Base-by-base conservation (phyloP, 495 filamentous ascomycete species). In the Penicillium steckii region DNA sequence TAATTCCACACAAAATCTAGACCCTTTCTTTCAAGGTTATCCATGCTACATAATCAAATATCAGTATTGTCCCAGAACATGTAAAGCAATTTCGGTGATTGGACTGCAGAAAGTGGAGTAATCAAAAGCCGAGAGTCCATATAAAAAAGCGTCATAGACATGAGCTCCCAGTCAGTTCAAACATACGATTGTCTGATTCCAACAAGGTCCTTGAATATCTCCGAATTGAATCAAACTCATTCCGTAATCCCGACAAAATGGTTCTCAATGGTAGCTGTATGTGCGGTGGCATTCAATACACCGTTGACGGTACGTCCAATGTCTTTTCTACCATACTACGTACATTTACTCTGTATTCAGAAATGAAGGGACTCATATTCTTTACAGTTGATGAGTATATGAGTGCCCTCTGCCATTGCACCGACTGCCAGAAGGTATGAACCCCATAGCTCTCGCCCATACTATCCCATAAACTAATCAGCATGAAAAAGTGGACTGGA, bases 391-490 rank as follows among this genome's bases (percentile, higher is more conserved):
- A 73, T 37, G 56, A 64, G 17, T 62, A 66, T 24, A 30, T 62
- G 6, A 57, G 63, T 4, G 75, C 74, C 17, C 62, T 79, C 26
- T 79, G 76, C 63, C 74, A 79, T 56, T 79, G 75, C 65, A 60
- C 51, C 9, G 75, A 77, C 45, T 79, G 74, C 57, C 74, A 78
- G 51, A 79, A 74, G 67, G 67, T 67, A 55, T n/a, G n/a, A n/a
- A n/a, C 33, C 26, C 22, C n/a, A 6, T n/a, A n/a, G n/a, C n/a
- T 0, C 9, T 35, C n/a, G 3, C n/a, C 32, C 8, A 35, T 35
- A 12, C 3, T 17, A 35, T 30, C 5, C 7, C 32, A 12, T 5
- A 21, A 12, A 17, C n/a, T 17, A 26, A 13, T 6, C n/a, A 37
- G 15, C n/a, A 33, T 4, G 17, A 24, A 37, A 22, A 17, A 75